A percentile compares a stretch with the other conserved stretches of the same genome.
These are phyloP conservation scores for Saccharomycopsis oosterbeekiorum DNA, from an alignment of 805 yeast species.

Conservation along the genomic window DNA sequence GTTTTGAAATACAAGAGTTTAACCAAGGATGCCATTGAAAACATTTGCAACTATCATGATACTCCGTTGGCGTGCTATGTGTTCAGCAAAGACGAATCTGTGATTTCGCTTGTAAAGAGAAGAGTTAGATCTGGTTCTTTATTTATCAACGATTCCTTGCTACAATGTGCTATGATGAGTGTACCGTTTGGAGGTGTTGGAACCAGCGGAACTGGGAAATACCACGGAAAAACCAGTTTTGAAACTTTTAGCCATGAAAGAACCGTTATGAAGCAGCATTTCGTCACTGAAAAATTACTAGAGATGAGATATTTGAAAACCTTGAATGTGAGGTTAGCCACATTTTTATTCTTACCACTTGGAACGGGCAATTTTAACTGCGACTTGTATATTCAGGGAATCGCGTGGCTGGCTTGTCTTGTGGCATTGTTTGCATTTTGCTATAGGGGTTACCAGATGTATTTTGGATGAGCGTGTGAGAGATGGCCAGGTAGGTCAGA, in stretches of 20 bases:
- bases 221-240: conserved; percentile 66
- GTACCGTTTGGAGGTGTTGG: conserved; percentile 95
- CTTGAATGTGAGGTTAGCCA: conserved; percentile 23
- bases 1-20: conserved; percentile 44
- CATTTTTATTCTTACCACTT: conserved; percentile 9
- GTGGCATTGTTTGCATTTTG: neutral
- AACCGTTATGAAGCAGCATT: conserved; percentile 53
- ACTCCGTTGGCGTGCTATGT: conserved; percentile 77
- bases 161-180: conserved; percentile 57
- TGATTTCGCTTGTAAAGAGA: conserved; percentile 39
- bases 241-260: conserved; percentile 64
- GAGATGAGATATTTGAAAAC: conserved; percentile 50
- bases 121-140: conserved; percentile 65
- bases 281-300: conserved; percentile 50
- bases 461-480: neutral
- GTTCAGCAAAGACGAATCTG: conserved; percentile 40
- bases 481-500: no score
- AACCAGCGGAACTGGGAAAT: conserved; percentile 68
- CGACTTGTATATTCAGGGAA: neutral
- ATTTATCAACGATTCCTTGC: conserved; percentile 56
- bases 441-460: neutral
- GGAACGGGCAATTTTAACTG: neutral
- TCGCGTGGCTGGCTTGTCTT: neutral
- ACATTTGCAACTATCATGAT: conserved; percentile 43
- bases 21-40: conserved; percentile 30